Conservation (phyloP, 805 yeast species). For the Millerozyma acaciae region DNA sequence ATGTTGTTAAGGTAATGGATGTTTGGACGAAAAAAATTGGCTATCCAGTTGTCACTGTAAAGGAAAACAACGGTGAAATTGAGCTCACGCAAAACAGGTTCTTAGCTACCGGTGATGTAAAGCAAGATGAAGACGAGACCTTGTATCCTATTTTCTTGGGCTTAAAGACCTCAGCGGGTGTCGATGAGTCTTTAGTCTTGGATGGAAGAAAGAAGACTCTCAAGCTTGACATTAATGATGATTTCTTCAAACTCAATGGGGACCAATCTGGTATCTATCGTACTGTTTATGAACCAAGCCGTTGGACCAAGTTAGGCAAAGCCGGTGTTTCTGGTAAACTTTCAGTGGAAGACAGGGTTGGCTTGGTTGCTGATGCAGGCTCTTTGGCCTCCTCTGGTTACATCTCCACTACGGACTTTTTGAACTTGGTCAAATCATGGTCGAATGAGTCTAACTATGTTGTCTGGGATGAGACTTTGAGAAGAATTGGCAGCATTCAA, state of each 20-base stretch:
- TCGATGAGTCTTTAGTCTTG: constrained; percentile 57
- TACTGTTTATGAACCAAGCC: constrained; percentile 63
- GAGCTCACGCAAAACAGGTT: constrained; percentile 68
- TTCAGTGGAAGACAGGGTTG: constrained; percentile 74
- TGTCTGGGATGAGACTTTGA: constrained; percentile 62
- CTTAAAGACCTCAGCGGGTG: constrained; percentile 54
- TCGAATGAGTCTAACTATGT: constrained; percentile 55
- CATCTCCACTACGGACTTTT: constrained; percentile 57
- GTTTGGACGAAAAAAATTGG: constrained; percentile 80
- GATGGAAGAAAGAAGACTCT: constrained; percentile 40
- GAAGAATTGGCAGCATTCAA: constrained; percentile 45
- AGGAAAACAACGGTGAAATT: constrained; percentile 49
- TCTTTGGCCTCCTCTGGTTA: constrained; percentile 70
- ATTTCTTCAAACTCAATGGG: constrained; percentile 67
- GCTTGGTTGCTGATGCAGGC: constrained; percentile 76
- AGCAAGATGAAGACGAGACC: constrained; percentile 65
- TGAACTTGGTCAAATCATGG: constrained; percentile 60
- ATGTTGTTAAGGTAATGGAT: constrained; percentile 70
- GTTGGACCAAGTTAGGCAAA: constrained; percentile 66
- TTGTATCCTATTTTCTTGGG: constrained; percentile 70
- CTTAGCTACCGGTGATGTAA: constrained; percentile 73
- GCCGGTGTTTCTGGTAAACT: constrained; percentile 55
- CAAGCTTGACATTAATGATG: constrained; percentile 34
- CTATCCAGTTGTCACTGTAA: constrained; percentile 67
- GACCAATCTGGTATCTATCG: constrained; percentile 75